Conservation (phyloP, 2,329 filamentous ascomycete genomes). For the Exophiala lecanii-corni region DNA sequence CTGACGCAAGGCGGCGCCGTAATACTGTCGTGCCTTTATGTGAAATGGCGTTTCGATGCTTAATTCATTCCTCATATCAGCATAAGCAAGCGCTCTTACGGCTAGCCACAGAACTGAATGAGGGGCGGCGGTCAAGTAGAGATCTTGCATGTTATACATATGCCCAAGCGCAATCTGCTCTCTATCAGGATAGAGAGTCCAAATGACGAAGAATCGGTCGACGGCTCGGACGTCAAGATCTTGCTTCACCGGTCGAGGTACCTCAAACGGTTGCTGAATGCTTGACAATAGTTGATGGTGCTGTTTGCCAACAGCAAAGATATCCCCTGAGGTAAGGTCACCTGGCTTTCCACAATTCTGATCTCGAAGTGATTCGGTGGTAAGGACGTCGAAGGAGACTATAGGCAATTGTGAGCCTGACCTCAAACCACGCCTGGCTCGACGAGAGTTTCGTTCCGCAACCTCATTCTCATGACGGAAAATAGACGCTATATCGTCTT, state of each 20-base stretch:
- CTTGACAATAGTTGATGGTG: too few relatives aligned
- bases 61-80: constrained; percentile 8
- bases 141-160: constrained; percentile 6
- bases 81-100: constrained; percentile 9
- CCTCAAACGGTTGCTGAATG: too few relatives aligned
- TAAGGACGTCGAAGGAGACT: neutral
- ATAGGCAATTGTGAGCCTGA: neutral
- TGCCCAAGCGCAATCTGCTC: constrained; percentile 5
- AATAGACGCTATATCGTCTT: constrained; percentile 7
- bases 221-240: constrained; percentile 10
- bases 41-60: constrained; percentile 1
- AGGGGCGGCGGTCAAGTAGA: constrained; percentile 4
- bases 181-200: constrained; percentile 13
- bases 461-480: constrained; percentile 13
- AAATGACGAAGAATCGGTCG: constrained; percentile 10
- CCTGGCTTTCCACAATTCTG: too few relatives aligned
- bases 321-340: too few relatives aligned
- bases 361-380: neutral
- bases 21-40: constrained; percentile 7
- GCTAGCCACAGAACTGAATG: constrained; percentile 11
- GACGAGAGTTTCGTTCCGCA: constrained; percentile 10
- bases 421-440: constrained; percentile 3
- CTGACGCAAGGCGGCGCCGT: constrained; percentile 6
- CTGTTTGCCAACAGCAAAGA: too few relatives aligned
- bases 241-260: neutral